Evolutionary conservation across 169 alveolate species (phyloP), one percentile per base, ranked within the genome.

Genomic region (Ichthyophthirius multifiliis): DNA sequence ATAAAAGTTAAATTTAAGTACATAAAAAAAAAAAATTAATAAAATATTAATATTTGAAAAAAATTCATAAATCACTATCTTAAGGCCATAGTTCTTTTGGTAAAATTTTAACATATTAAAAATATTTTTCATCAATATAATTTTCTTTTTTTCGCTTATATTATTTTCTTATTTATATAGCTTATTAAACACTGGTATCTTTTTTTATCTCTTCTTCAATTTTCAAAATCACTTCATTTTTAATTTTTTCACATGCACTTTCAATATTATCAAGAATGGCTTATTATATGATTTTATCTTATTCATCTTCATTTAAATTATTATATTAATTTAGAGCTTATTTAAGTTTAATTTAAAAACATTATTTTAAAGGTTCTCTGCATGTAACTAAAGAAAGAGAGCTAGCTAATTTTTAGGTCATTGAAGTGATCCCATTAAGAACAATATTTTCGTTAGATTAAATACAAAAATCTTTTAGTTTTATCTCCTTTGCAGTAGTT

Each of bases 351-450:
- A 94, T 97, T 64, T 97, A 90, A 16, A 96, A 89, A n/a, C 97
- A 93, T 44, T 93, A 92, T 75, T 96, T 91, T 47, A 98, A 91
- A 13, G 99, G 99, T 73, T 98, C 99, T 88, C 97, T 97, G 74
- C 99, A 96, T 15, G 99, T 97, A 44, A 98, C 99, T 45, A 93
- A 91, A 6, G 99, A 99, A 74, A 99, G 93, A 23, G 98, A 90
- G 10, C 99, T 98, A 10, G 99, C 98, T 41, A 98, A 82, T 27
- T 93, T 90, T 37, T 98, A 90, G 63, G 96, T 97, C 95, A 97
- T 96, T 74, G 92, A 83, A 48, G 94, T 96, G 37, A 99, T 94
- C 1, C 99, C 99, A 30, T 93, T 90, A 31, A 95, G 89, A 41
- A 97, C 90, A 79, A 95, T 88, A 13, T 91, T 83, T 87, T 95